Evolutionary conservation across 1,284 basidiomycete species (phyloP).

Genomic region (Ceratobasidium sp.): DNA sequence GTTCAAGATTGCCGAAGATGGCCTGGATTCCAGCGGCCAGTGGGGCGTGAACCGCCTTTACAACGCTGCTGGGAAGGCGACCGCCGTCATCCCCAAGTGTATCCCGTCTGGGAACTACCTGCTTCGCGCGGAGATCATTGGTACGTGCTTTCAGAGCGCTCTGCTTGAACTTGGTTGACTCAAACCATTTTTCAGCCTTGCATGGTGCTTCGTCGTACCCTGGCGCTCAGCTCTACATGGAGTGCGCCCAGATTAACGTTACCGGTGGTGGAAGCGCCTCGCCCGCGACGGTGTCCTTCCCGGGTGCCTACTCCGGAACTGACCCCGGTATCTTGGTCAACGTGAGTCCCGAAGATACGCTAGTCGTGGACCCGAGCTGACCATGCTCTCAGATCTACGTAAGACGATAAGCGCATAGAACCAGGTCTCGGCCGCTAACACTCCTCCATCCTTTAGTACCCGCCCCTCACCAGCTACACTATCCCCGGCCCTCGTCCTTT

Average conservation of each 20-base stretch:
- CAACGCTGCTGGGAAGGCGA: constrained; percentile 34
- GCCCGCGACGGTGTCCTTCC: constrained; percentile 65
- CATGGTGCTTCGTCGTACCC: constrained; percentile 27
- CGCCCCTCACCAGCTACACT: constrained; percentile 41
- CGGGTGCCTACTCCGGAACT: constrained; percentile 69
- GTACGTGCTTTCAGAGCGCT: neutral
- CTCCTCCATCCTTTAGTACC: too few relatives aligned
- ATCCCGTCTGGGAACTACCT: constrained; percentile 42
- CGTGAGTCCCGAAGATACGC: constrained; percentile 12
- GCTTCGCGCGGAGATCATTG: constrained; percentile 40
- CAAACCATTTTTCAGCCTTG: constrained; percentile 1
- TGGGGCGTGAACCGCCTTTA: constrained; percentile 34
- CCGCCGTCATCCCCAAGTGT: constrained; percentile 39
- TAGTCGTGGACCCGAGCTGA: too few relatives aligned
- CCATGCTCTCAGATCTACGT: constrained; percentile 40
- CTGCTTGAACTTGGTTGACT: too few relatives aligned
- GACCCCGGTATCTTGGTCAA: constrained; percentile 65
- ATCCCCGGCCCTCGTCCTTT: constrained; percentile 45
- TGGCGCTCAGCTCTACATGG: constrained; percentile 41
- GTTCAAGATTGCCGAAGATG: constrained; percentile 67
- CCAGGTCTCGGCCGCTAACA: too few relatives aligned
- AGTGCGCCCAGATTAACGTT: constrained; percentile 47
- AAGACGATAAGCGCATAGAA: neutral
- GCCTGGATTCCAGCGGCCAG: constrained; percentile 52
- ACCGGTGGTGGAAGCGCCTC: constrained; percentile 45